phyloP scores from a whole-genome alignment of 2,329 filamentous ascomycete species.

The Ophiocordyceps sinensis region DNA sequence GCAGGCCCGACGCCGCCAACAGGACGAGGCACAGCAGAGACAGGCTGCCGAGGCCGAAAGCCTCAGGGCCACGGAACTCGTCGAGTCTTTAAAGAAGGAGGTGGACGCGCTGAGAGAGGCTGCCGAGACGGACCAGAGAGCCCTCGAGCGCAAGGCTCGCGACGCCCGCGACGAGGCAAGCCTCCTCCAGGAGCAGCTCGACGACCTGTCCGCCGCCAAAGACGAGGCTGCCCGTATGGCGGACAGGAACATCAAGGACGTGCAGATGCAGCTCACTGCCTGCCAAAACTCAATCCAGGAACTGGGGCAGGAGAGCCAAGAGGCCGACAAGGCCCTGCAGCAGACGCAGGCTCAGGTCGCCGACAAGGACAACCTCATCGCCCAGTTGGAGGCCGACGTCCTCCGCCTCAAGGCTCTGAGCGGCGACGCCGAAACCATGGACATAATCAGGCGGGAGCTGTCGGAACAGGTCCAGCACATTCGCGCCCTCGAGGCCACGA shows the following conservation, averaged over 20 bases:
- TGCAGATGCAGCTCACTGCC: slow-evolving; percentile 36
- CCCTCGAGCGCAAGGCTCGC: slow-evolving; percentile 53
- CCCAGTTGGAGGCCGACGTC: slow-evolving; percentile 68
- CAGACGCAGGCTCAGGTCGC: slow-evolving; percentile 51
- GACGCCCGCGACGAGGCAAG: slow-evolving; percentile 62
- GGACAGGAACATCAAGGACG: slow-evolving; percentile 39
- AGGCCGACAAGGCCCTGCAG: slow-evolving; percentile 41
- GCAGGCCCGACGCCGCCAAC: slow-evolving; percentile 65
- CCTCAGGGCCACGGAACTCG: slow-evolving; percentile 31
- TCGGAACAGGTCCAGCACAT: slow-evolving; percentile 90
- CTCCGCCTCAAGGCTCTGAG: slow-evolving; percentile 73
- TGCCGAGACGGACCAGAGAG: slow-evolving; percentile 41
- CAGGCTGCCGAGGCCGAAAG: slow-evolving; percentile 44
- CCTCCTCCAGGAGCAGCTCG: slow-evolving; percentile 63
- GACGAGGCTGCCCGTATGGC: slow-evolving; percentile 54
- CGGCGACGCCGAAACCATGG: slow-evolving; percentile 73
- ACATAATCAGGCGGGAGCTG: slow-evolving; percentile 74
- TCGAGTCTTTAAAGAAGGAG: slow-evolving; percentile 36
- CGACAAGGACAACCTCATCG: slow-evolving; percentile 56
- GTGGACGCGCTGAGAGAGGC: slow-evolving; percentile 35
- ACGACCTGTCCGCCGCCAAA: slow-evolving; percentile 49
- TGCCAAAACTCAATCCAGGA: slow-evolving; percentile 38
- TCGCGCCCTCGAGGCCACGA: slow-evolving; percentile 64
- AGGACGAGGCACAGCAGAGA: slow-evolving; percentile 63
- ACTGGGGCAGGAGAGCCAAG: slow-evolving; percentile 41